phyloP scores from a whole-genome alignment of 1,139 yeast species.

The Suhomyces choctaworum region DNA sequence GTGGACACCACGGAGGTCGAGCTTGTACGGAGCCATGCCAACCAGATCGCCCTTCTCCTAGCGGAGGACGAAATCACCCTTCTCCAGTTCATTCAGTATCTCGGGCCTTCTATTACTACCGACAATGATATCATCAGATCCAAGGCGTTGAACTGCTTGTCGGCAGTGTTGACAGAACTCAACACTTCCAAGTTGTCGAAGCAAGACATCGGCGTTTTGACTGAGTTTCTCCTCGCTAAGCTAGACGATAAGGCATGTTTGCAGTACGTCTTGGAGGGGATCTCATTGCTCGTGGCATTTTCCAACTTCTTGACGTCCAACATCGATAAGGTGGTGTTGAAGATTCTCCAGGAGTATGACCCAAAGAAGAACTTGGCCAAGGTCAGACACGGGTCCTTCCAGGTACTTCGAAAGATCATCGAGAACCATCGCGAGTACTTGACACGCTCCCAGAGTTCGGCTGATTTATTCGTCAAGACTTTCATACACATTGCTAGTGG shows the following conservation, averaged over 20 bases:
- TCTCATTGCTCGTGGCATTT: conserved; percentile 54
- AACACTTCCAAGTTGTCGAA: conserved; percentile 41
- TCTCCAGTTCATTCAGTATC: conserved; percentile 51
- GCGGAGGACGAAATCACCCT: conserved; percentile 39
- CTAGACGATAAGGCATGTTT: conserved; percentile 63
- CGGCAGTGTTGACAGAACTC: conserved; percentile 47
- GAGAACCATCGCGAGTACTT: conserved; percentile 21
- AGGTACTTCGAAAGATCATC: conserved; percentile 43
- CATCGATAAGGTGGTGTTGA: conserved; percentile 37
- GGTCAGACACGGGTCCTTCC: conserved; percentile 61
- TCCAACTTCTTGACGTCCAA: conserved; percentile 38
- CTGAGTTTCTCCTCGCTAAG: conserved; percentile 64
- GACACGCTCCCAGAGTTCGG: conserved; percentile 16
- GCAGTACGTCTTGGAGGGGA: conserved; percentile 54
- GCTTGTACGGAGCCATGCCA: conserved; percentile 30
- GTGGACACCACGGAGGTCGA: conserved; percentile 34
- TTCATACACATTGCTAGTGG: conserved; percentile 75
- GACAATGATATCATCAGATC: conserved; percentile 57
- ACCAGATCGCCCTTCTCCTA: conserved; percentile 32
- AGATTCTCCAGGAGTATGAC: conserved; percentile 50
- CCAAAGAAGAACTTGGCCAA: conserved; percentile 66
- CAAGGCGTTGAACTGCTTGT: conserved; percentile 59
- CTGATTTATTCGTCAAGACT: conserved; percentile 49
- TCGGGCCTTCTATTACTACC: conserved; percentile 65
- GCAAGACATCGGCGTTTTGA: conserved; percentile 68